Evolutionary conservation across 441 rosid species (phyloP).

Genomic region (Adansonia madagascariensis): DNA sequence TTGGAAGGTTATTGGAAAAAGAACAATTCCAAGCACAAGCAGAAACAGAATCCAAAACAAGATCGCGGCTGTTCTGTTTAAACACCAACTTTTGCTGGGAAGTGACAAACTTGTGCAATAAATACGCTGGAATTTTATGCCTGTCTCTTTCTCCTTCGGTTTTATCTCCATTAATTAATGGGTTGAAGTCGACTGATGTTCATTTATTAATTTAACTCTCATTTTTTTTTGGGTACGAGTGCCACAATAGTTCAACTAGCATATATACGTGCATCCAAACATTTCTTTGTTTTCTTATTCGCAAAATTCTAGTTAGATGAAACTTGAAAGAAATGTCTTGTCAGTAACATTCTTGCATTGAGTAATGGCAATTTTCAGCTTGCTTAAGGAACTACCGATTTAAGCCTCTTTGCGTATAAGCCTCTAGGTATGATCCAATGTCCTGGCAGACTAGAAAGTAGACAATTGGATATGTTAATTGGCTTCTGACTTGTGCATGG

Average conservation of each 20-base stretch:
- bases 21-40: slow-evolving; percentile 29
- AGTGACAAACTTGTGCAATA: slow-evolving; percentile 38
- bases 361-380: neutral
- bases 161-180: slow-evolving; percentile 31
- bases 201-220: neutral
- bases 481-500: no score
- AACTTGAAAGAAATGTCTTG: slow-evolving; percentile 27
- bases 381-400: neutral
- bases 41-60: slow-evolving; percentile 6
- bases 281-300: neutral
- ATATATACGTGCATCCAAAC: neutral
- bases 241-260: neutral
- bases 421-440: neutral
- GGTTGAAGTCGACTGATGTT: neutral
- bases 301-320: slow-evolving; percentile 15
- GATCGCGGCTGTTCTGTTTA: slow-evolving; percentile 24
- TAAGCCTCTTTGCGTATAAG: neutral
- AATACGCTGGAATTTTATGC: slow-evolving; percentile 35
- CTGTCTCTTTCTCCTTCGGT: slow-evolving; percentile 43
- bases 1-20: slow-evolving; percentile 20
- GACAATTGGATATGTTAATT: no score
- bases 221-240: neutral
- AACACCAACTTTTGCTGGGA: slow-evolving; percentile 27
- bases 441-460: no score
- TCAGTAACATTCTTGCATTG: neutral